These are phyloP conservation scores for Epichloe uncinata DNA, from an alignment of 2,329 filamentous ascomycete species.

Conservation along the genomic window DNA sequence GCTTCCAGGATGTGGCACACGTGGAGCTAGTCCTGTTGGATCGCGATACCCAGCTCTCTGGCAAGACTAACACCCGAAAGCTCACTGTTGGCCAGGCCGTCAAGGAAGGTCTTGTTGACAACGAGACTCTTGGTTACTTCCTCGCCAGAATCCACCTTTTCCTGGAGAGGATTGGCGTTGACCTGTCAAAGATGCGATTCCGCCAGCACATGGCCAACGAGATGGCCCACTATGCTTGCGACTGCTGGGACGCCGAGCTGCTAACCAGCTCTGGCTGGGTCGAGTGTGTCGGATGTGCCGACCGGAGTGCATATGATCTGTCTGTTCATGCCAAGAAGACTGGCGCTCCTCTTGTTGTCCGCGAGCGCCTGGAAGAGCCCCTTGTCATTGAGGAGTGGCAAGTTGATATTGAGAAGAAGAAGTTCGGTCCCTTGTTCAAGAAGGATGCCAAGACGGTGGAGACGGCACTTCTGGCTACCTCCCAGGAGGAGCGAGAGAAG, in stretches of 20 bases:
- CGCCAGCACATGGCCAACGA: conserved; percentile 82
- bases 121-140: conserved; percentile 97
- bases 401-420: conserved; percentile 83
- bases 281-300: conserved; percentile 94
- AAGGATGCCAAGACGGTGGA: conserved; percentile 84
- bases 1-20: conserved; percentile 76
- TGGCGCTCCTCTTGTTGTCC: conserved; percentile 70
- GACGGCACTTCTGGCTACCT: conserved; percentile 58
- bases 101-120: conserved; percentile 70
- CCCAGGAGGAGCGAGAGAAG: conserved; percentile 71
- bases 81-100: conserved; percentile 81
- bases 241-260: conserved; percentile 97
- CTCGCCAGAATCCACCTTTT: conserved; percentile 87
- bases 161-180: conserved; percentile 76
- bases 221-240: conserved; percentile 80
- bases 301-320: conserved; percentile 88
- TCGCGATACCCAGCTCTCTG: conserved; percentile 71
- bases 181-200: conserved; percentile 81
- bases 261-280: conserved; percentile 92
- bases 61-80: conserved; percentile 62
- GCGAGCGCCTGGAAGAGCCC: conserved; percentile 68
- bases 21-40: conserved; percentile 75
- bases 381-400: conserved; percentile 76
- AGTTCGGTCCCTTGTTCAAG: conserved; percentile 90
- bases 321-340: conserved; percentile 90